Percentiles rank a stretch among this genome's conserved stretches.
phyloP scores from a whole-genome alignment of 768 basidiomycete species.

The Mycena pura region DNA sequence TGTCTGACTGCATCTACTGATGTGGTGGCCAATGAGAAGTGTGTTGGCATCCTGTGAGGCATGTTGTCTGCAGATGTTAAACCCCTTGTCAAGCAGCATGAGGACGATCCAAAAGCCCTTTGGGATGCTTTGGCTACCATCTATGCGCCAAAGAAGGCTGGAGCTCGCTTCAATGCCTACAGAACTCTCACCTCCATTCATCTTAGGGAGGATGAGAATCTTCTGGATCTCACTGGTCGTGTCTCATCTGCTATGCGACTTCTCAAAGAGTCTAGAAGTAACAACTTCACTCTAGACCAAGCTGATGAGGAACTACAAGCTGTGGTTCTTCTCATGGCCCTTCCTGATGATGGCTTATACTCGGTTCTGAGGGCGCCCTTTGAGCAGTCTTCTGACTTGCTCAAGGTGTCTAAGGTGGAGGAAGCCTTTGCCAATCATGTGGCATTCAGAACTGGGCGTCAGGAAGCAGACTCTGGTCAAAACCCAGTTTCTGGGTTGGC shows the following conservation, averaged over 20 bases:
- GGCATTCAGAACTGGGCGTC: slow-evolving; percentile 20
- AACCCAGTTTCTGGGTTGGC: too few species aligned
- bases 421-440: slow-evolving; percentile 13
- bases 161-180: too few species aligned
- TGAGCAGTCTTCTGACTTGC: slow-evolving; percentile 4
- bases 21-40: too few species aligned
- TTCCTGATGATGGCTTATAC: slow-evolving; percentile 5
- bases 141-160: too few species aligned
- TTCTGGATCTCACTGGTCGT: not conserved
- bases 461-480: slow-evolving; percentile 12
- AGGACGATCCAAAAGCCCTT: too few species aligned
- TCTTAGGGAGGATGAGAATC: slow-evolving; percentile 11
- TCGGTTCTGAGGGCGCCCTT: slow-evolving; percentile 7
- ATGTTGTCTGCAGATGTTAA: too few species aligned
- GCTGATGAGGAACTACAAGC: slow-evolving; percentile 9
- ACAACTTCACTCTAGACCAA: not conserved
- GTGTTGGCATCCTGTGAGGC: too few species aligned
- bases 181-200: slow-evolving; percentile 4
- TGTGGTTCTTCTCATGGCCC: slow-evolving; percentile 10
- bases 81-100: too few species aligned
- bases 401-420: not conserved
- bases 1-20: too few species aligned
- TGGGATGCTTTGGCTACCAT: too few species aligned
- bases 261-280: not conserved
- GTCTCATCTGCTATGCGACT: slow-evolving; percentile 3